Percentiles rank a stretch among this genome's conserved stretches.
Evolutionary conservation across 164 flowering plant genomes (phyloP).

Genomic region (Vitis vinifera): ASM3070453v1 NC_081815.1:1963001-1963500

Average conservation of each 20-base stretch:
- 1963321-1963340: constrained; percentile 49
- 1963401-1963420: no score
- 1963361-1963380: background rate
- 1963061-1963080: constrained; percentile 47
- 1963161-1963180: background rate
- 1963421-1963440: no score
- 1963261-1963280: constrained; percentile 45
- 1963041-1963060: constrained; percentile 52
- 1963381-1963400: no score
- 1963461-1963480: no score
- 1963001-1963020: constrained; percentile 39
- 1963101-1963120: constrained; percentile 49
- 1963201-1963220: constrained; percentile 47
- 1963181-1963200: constrained; percentile 31
- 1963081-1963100: constrained; percentile 48
- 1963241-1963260: constrained; percentile 40
- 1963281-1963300: constrained; percentile 33
- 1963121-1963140: background rate
- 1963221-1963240: constrained; percentile 49
- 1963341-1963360: constrained; percentile 38
- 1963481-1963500: no score
- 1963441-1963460: no score
- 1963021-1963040: constrained; percentile 69
- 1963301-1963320: constrained; percentile 46
- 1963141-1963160: background rate